These are phyloP conservation scores for Trichophyton rubrum DNA, from an alignment of 2,329 filamentous ascomycete species.

Conservation along the genomic window DNA sequence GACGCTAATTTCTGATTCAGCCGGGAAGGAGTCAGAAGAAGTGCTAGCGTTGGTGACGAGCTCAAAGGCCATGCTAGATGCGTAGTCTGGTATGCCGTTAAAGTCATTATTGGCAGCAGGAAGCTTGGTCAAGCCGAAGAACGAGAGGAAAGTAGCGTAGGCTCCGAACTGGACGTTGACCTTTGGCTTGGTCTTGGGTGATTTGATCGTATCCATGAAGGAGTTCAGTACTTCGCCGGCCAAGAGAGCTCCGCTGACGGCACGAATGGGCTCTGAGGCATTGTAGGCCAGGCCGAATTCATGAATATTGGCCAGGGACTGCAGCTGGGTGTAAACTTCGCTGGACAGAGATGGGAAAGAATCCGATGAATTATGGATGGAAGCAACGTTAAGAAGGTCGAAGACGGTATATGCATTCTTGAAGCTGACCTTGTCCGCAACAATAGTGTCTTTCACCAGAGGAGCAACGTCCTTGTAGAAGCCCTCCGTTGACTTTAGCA, in stretches of 20 bases:
- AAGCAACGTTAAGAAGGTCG: constrained; percentile 51
- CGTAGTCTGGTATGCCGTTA: constrained; percentile 69
- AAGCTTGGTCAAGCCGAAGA: constrained; percentile 48
- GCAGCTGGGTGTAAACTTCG: constrained; percentile 49
- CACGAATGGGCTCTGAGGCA: constrained; percentile 35
- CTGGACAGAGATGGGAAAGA: constrained; percentile 51
- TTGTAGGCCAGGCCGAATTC: constrained; percentile 80
- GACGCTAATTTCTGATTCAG: constrained; percentile 41
- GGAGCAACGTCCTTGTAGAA: constrained; percentile 44
- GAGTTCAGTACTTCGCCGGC: constrained; percentile 47
- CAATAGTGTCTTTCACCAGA: constrained; percentile 42
- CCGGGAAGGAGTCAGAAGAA: constrained; percentile 30
- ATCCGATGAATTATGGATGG: constrained; percentile 46
- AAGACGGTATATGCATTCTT: constrained; percentile 56
- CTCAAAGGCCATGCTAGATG: constrained; percentile 70
- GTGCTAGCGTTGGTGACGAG: constrained; percentile 41
- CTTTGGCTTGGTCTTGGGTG: constrained; percentile 25
- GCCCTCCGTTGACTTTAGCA: constrained; percentile 37
- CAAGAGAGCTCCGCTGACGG: constrained; percentile 49
- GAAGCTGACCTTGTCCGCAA: constrained; percentile 38
- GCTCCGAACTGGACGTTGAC: constrained; percentile 48
- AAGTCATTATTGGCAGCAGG: constrained; percentile 47
- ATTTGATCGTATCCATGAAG: constrained; percentile 31
- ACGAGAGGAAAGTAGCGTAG: constrained; percentile 49
- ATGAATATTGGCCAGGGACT: constrained; percentile 62